phyloP scores from a whole-genome alignment of 129 eudicot species.

The Flaveria linearis region DNA sequence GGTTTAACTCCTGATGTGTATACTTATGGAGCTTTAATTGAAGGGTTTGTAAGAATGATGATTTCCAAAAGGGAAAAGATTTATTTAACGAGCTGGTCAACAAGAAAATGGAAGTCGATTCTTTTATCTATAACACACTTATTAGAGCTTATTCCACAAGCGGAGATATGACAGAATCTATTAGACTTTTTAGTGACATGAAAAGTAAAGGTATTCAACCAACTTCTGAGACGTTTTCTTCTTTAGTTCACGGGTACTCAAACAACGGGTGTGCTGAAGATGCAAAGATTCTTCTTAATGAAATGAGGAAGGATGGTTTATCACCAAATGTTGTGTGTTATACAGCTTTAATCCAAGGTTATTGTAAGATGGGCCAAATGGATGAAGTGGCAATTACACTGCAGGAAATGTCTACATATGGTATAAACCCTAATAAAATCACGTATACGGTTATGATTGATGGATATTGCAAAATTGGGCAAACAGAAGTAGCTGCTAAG shows the following conservation, averaged over 20 bases:
- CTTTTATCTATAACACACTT: slow-evolving; percentile 58
- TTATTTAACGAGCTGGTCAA: slow-evolving; percentile 47
- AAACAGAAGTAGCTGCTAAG: slow-evolving; percentile 49
- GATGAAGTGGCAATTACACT: slow-evolving; percentile 46
- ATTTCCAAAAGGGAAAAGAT: slow-evolving; percentile 56
- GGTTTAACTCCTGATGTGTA: slow-evolving; percentile 52
- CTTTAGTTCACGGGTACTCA: slow-evolving; percentile 62
- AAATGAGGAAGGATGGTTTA: slow-evolving; percentile 63
- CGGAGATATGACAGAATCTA: slow-evolving; percentile 54
- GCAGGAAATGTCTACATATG: slow-evolving; percentile 55
- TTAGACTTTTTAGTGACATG: slow-evolving; percentile 60
- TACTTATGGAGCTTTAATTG: slow-evolving; percentile 63
- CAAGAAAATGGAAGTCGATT: slow-evolving; percentile 46
- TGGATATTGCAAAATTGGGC: slow-evolving; percentile 64
- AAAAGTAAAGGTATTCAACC: slow-evolving; percentile 56
- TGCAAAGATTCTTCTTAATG: slow-evolving; percentile 47
- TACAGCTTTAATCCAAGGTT: slow-evolving; percentile 76
- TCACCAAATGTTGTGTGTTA: slow-evolving; percentile 67
- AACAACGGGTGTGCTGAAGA: slow-evolving; percentile 52
- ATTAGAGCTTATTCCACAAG: slow-evolving; percentile 54
- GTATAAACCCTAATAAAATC: slow-evolving; percentile 59
- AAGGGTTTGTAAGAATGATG: slow-evolving; percentile 61
- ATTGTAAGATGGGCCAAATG: slow-evolving; percentile 77
- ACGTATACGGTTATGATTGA: slow-evolving; percentile 71
- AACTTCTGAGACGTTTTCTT: slow-evolving; percentile 50